Percentiles rank a stretch among this genome's conserved stretches.
phyloP scores from a whole-genome alignment of 306 rosid genomes.

The Gleditsia sinensis region DNA sequence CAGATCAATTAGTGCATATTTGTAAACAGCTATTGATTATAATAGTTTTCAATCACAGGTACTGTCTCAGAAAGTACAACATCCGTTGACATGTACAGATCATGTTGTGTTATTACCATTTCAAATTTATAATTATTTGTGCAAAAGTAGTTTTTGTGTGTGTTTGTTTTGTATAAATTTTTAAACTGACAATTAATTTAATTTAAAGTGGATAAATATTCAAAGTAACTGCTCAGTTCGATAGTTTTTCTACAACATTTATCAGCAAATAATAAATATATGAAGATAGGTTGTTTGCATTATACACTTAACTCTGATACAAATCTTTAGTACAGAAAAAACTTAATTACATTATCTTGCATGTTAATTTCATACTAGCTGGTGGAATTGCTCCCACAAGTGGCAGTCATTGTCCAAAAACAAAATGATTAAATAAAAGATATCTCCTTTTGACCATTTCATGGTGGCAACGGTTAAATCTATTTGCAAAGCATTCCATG shows the following conservation, averaged over 20 bases:
- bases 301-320: background rate
- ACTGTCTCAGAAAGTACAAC: background rate
- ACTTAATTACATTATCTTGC: too few species aligned
- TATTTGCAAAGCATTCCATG: too few species aligned
- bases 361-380: background rate
- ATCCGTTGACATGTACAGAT: conserved; percentile 1
- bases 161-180: too few species aligned
- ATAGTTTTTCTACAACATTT: background rate
- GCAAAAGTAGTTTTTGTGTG: too few species aligned
- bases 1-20: background rate
- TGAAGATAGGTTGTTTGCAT: background rate
- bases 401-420: too few species aligned
- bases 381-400: background rate
- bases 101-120: too few species aligned
- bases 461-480: too few species aligned
- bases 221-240: background rate
- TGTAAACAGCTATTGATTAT: background rate
- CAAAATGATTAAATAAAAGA: too few species aligned
- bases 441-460: too few species aligned
- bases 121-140: background rate
- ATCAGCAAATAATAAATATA: background rate
- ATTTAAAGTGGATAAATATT: background rate
- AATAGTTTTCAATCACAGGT: background rate
- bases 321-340: background rate
- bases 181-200: background rate